Evolutionary conservation across 768 basidiomycete genomes (phyloP).

Genomic region (Trametes cubensis): DNA sequence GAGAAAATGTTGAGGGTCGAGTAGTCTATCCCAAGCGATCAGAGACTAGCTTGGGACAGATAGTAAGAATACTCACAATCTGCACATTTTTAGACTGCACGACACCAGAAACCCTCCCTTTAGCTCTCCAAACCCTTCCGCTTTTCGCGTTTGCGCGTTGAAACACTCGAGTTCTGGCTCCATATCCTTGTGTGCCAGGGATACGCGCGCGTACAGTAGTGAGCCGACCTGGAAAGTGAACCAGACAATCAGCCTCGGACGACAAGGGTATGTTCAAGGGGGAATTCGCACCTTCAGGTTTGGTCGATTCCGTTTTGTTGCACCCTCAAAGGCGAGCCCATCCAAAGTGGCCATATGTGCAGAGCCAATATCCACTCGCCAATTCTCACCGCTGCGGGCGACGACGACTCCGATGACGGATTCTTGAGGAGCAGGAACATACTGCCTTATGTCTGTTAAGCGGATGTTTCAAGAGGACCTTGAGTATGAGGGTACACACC

Average conservation of each 20-base stretch:
- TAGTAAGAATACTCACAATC: conserved; percentile 63
- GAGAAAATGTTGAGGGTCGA: conserved; percentile 82
- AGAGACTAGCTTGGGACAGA: conserved; percentile 1
- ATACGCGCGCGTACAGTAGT: conserved; percentile 89
- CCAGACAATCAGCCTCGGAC: background rate
- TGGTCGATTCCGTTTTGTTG: conserved; percentile 91
- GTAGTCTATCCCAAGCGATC: conserved; percentile 50
- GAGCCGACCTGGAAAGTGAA: conserved; percentile 79
- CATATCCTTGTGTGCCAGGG: conserved; percentile 95
- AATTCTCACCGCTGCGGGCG: conserved; percentile 85
- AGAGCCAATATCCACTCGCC: conserved; percentile 90
- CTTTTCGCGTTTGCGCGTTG: conserved; percentile 88
- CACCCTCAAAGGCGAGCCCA: conserved; percentile 92
- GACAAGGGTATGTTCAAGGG: background rate
- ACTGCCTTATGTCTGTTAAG: conserved; percentile 51
- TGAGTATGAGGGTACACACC: conserved; percentile 50
- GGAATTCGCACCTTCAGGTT: conserved; percentile 77
- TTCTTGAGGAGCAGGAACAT: conserved; percentile 88
- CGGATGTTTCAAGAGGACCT: background rate
- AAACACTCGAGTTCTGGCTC: conserved; percentile 98
- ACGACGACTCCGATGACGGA: conserved; percentile 83
- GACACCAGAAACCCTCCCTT: conserved; percentile 84
- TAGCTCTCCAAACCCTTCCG: conserved; percentile 92
- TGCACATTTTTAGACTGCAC: conserved; percentile 83
- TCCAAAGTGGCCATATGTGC: conserved; percentile 87